Base-by-base conservation (phyloP, 257 asterid species). In the Capsicum baccatum region DNA sequence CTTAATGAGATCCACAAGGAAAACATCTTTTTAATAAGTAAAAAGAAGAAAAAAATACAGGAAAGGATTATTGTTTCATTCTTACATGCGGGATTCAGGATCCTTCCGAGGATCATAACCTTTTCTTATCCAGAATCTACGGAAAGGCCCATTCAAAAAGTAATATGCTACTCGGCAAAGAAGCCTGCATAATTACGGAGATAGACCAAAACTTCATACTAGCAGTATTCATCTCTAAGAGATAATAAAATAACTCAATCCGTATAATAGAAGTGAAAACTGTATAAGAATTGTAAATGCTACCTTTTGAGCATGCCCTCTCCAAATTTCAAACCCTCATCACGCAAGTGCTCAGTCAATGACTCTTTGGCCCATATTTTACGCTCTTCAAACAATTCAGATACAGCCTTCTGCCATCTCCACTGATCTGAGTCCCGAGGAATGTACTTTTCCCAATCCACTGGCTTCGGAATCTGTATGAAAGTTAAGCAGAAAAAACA, bases 51-150 rank as follows among this genome's bases (percentile, higher is more conserved):
- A 83, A 47, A 52, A 79, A 64, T 54, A 68, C 39, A 15, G 59
- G 82, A 58, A 67, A 55, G 81, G 57, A 82, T 21, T 66, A 67
- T 42, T 63, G 19, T 54, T 62, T 70, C 69, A 83, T 44, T 84
- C 97, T 92, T 86, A 96, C 98, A 93, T 88, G 88, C 98, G 94
- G 79, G 99, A 94, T 87, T 94, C 98, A 9, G 98, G 96, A 88
- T 96, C 99, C 86, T 88, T 90, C 86, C 99, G 98, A 80, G 98
- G 99, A 90, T 96, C 99, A 79, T 94, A 96, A 86, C 99, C 98
- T 90, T 96, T 96, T 89, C 92, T 92, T 83, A 96, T 92, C 94
- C 94, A 94, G 89, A 96, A 92, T 87, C 97, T 91, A 85, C 89
- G 91, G 88, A 89, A 96, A 73, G 99, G 99, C 76, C 98, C 98